These are phyloP conservation scores for Taiozyma sp. DNA, from an alignment of 1,139 yeast species.

Conservation along the genomic window DNA sequence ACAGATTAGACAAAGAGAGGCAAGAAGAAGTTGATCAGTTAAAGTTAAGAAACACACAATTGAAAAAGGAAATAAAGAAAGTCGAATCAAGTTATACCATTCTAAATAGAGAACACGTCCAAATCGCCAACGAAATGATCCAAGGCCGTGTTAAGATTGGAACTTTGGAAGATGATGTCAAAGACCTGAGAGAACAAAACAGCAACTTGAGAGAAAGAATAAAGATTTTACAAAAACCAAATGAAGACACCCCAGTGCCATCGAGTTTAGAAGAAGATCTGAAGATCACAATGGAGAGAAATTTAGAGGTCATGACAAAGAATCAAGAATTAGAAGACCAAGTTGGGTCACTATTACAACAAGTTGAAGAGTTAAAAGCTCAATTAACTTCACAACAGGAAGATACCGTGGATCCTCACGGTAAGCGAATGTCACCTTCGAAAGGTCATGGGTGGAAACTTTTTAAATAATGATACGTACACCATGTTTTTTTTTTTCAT, in stretches of 20 bases:
- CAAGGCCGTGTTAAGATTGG: slow-evolving; percentile 58
- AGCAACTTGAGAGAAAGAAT: slow-evolving; percentile 29
- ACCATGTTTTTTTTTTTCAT: neutral
- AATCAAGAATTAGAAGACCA: slow-evolving; percentile 48
- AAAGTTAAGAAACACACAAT: slow-evolving; percentile 59
- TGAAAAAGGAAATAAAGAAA: slow-evolving; percentile 68
- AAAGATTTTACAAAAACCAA: slow-evolving; percentile 24
- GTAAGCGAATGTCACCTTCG: neutral
- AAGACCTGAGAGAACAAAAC: slow-evolving; percentile 47
- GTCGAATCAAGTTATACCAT: slow-evolving; percentile 66
- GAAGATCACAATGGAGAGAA: slow-evolving; percentile 51
- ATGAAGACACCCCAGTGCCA: slow-evolving; percentile 30
- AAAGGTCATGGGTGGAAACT: neutral
- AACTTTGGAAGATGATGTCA: slow-evolving; percentile 60
- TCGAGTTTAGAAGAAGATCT: slow-evolving; percentile 37
- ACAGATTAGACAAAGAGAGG: slow-evolving; percentile 61
- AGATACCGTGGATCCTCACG: neutral
- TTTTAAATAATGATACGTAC: neutral
- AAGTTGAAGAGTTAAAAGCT: slow-evolving; percentile 22
- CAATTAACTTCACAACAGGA: neutral
- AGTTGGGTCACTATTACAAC: slow-evolving; percentile 25
- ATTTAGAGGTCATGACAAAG: slow-evolving; percentile 49
- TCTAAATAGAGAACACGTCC: slow-evolving; percentile 75
- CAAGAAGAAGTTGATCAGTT: slow-evolving; percentile 64
- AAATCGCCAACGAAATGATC: slow-evolving; percentile 70